phyloP scores from a whole-genome alignment of 2,329 filamentous ascomycete genomes.

The Aspergillus thermomutatus region DNA sequence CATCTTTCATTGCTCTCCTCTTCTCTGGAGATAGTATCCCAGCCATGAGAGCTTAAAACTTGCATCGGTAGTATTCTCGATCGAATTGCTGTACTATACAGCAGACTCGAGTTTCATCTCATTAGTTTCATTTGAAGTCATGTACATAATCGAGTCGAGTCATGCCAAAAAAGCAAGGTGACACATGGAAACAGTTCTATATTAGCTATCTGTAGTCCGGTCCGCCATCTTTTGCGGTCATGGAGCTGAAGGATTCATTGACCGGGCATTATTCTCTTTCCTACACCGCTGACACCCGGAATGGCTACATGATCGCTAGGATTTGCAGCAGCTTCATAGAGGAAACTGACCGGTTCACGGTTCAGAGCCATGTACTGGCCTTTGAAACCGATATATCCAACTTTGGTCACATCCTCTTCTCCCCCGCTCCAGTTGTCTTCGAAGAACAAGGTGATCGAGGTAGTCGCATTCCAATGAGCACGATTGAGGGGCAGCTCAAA shows the following conservation, averaged over 20 bases:
- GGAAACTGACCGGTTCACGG: slow-evolving; percentile 74
- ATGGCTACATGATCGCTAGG: slow-evolving; percentile 71
- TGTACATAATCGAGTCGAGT: neutral
- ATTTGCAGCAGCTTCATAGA: slow-evolving; percentile 93
- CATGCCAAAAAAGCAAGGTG: neutral
- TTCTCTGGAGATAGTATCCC: neutral
- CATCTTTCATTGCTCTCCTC: neutral
- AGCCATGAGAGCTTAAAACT: neutral
- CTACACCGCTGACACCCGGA: slow-evolving; percentile 40
- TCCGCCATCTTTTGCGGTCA: neutral
- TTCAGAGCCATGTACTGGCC: slow-evolving; percentile 90
- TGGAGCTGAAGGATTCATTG: slow-evolving; percentile 26
- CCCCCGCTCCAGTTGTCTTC: slow-evolving; percentile 83
- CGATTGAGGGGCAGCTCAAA: slow-evolving; percentile 86
- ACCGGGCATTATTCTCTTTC: slow-evolving; percentile 40
- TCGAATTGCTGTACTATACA: neutral
- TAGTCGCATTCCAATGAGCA: slow-evolving; percentile 84
- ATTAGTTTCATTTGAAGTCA: neutral
- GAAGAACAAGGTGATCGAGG: slow-evolving; percentile 79
- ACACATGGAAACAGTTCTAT: neutral
- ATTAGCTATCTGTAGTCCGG: neutral
- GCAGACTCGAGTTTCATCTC: neutral
- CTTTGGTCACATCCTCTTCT: slow-evolving; percentile 72
- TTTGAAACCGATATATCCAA: slow-evolving; percentile 87
- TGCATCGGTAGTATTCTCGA: neutral